Percentiles rank a stretch among this genome's conserved stretches.
Evolutionary conservation across 306 rosid genomes (phyloP).

Genomic region (Pyrus bretschneideri): DNA sequence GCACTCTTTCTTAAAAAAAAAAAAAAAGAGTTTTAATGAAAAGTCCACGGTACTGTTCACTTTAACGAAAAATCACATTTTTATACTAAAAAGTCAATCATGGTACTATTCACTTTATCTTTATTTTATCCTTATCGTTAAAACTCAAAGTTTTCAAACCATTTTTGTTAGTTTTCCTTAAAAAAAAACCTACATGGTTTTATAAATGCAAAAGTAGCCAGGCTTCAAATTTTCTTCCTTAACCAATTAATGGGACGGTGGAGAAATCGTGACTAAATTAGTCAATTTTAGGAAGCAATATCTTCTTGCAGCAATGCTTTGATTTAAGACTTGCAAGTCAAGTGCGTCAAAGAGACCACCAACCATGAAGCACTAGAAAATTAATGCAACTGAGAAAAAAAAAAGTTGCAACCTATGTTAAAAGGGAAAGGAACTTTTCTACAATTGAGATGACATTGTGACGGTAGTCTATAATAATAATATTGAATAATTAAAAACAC

Average conservation of each 20-base stretch:
- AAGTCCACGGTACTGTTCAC: too few relatives aligned
- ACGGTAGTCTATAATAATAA: too few relatives aligned
- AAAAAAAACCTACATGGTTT: too few relatives aligned
- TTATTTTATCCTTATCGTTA: too few relatives aligned
- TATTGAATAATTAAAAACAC: too few relatives aligned
- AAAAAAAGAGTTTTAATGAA: too few relatives aligned
- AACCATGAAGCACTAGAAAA: not conserved
- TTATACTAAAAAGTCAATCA: too few relatives aligned
- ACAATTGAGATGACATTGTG: not conserved
- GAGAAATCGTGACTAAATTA: not conserved
- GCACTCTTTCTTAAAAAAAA: too few relatives aligned
- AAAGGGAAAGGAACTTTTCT: not conserved
- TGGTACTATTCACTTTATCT: too few relatives aligned
- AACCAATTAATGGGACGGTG: conserved; percentile 9
- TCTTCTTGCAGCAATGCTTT: not conserved
- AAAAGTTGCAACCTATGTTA: not conserved
- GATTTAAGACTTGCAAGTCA: not conserved
- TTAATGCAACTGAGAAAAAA: not conserved
- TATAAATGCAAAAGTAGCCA: not conserved
- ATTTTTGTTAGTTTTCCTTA: too few relatives aligned
- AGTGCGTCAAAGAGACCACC: not conserved
- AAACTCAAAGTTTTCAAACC: too few relatives aligned
- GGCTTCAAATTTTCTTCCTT: not conserved
- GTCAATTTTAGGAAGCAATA: conserved; percentile 1
- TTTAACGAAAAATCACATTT: too few relatives aligned